These are phyloP conservation scores for Candida dubliniensis DNA, from an alignment of 1,139 yeast genomes.

Conservation along the genomic window DNA sequence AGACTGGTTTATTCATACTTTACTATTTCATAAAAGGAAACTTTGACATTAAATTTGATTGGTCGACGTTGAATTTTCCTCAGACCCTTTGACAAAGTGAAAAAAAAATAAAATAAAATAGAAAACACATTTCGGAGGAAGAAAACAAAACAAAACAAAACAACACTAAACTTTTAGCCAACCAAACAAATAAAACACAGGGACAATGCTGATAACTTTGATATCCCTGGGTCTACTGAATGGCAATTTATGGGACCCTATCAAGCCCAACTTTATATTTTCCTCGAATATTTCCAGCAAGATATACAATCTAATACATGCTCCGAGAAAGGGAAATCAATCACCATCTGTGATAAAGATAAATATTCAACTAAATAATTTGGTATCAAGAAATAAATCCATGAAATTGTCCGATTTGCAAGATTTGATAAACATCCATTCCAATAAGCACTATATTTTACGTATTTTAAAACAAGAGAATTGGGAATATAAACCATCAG, in stretches of 20 bases:
- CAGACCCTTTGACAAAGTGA: no score
- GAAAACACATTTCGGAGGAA: no score
- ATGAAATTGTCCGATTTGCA: constrained; percentile 30
- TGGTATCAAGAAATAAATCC: constrained; percentile 30
- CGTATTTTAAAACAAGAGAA: constrained; percentile 3
- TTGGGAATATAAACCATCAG: constrained; percentile 5
- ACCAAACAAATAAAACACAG: neutral
- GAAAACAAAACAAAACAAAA: no score
- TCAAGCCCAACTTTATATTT: constrained; percentile 42
- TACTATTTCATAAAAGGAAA: no score
- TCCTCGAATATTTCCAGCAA: constrained; percentile 37
- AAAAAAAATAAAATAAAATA: no score
- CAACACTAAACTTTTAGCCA: neutral
- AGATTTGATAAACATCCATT: constrained; percentile 5
- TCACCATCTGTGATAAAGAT: constrained; percentile 22
- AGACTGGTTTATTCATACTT: no score
- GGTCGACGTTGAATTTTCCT: no score
- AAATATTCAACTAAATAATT: constrained; percentile 38
- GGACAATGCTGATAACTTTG: neutral
- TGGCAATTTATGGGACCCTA: constrained; percentile 4
- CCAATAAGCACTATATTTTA: constrained; percentile 4
- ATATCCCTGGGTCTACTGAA: neutral
- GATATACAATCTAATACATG: constrained; percentile 14
- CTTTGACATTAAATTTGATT: no score
- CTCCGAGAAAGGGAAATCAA: neutral